These are phyloP conservation scores for Saccharomyces hybrid DNA, from an alignment of 1,139 yeast species.

Conservation along the genomic window DNA sequence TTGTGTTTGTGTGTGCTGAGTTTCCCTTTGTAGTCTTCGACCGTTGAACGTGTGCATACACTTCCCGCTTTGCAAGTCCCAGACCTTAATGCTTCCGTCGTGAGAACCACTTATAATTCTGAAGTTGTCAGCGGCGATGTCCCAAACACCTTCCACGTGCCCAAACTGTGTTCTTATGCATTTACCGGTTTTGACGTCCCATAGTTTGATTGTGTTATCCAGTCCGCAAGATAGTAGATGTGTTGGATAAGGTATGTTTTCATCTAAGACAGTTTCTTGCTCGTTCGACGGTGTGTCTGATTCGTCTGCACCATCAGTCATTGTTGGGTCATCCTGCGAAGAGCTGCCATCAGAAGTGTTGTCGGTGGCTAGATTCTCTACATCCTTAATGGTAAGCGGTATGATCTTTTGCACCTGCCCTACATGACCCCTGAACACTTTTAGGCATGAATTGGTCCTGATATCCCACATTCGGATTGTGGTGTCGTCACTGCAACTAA, in stretches of 20 bases:
- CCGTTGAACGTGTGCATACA: slow-evolving; percentile 89
- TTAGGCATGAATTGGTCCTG: slow-evolving; percentile 66
- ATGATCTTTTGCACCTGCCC: slow-evolving; percentile 89
- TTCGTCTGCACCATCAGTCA: slow-evolving; percentile 12
- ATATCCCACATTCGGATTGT: slow-evolving; percentile 95
- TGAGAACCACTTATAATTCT: slow-evolving; percentile 92
- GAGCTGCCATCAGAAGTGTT: slow-evolving; percentile 13
- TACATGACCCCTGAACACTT: slow-evolving; percentile 55
- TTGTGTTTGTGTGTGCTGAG: slow-evolving; percentile 19
- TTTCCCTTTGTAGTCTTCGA: slow-evolving; percentile 26
- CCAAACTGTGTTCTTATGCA: slow-evolving; percentile 94
- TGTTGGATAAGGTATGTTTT: slow-evolving; percentile 49
- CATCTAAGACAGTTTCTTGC: slow-evolving; percentile 17
- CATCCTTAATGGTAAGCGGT: slow-evolving; percentile 55
- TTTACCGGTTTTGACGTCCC: slow-evolving; percentile 83
- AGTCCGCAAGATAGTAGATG: slow-evolving; percentile 81
- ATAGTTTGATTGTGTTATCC: slow-evolving; percentile 87
- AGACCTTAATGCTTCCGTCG: slow-evolving; percentile 80
- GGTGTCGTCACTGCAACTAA: slow-evolving; percentile 85
- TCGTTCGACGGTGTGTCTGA: neutral
- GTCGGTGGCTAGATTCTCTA: slow-evolving; percentile 36
- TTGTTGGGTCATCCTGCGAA: slow-evolving; percentile 10
- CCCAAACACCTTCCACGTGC: slow-evolving; percentile 97
- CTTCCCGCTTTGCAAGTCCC: slow-evolving; percentile 93
- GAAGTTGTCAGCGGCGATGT: slow-evolving; percentile 90